Evolutionary conservation across 306 rosid species (phyloP).

Genomic region (Oxytropis ochrocephala): DNA sequence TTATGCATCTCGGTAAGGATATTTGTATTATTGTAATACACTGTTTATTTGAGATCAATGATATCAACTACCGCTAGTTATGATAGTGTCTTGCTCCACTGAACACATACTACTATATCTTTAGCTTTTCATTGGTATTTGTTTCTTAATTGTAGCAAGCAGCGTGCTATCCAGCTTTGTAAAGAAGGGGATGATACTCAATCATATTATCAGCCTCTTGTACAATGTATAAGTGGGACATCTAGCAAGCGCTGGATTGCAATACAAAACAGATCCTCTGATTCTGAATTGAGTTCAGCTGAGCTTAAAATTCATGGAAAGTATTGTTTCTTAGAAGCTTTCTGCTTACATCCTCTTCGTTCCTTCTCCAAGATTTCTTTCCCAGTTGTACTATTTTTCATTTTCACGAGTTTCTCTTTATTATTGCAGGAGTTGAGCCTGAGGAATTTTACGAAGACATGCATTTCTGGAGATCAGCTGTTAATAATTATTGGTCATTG

Average conservation of each 20-base stretch:
- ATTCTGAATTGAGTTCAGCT: conserved; percentile 48
- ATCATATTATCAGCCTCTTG: conserved; percentile 72
- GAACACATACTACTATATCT: conserved; percentile 12
- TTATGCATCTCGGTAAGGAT: conserved; percentile 72
- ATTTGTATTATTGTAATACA: conserved; percentile 10
- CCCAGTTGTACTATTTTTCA: conserved; percentile 4
- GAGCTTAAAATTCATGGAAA: conserved; percentile 92
- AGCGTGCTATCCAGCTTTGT: conserved; percentile 58
- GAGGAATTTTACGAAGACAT: conserved; percentile 80
- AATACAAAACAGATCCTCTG: conserved; percentile 71
- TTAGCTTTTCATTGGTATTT: conserved; percentile 7
- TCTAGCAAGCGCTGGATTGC: conserved; percentile 80
- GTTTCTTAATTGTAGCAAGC: conserved; percentile 51
- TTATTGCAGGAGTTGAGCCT: conserved; percentile 73
- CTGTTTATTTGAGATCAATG: conserved; percentile 12
- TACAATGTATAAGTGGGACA: conserved; percentile 82
- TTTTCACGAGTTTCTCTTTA: conserved; percentile 26
- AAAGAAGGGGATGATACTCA: conserved; percentile 48
- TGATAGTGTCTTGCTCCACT: conserved; percentile 25
- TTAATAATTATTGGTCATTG: conserved; percentile 83
- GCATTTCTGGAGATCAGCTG: conserved; percentile 67
- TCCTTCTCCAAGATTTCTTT: not conserved
- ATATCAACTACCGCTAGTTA: conserved; percentile 9
- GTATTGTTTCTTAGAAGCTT: conserved; percentile 33
- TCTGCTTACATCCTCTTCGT: conserved; percentile 6